These are phyloP conservation scores for Sarocladium strictum DNA, from an alignment of 2,329 filamentous ascomycete genomes.

Conservation along the genomic window DNA sequence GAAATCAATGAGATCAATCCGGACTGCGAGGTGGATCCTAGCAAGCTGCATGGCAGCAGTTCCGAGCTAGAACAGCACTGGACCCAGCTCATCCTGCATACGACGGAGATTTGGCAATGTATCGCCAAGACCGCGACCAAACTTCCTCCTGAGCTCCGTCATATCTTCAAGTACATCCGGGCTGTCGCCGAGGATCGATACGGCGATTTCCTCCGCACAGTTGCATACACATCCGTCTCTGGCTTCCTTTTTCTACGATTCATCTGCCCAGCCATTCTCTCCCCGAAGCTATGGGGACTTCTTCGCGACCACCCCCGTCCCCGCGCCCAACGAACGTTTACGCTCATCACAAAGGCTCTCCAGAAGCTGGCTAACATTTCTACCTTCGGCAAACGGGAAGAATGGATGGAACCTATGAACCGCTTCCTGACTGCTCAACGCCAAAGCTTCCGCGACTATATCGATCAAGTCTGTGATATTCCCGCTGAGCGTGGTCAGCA, in stretches of 20 bases:
- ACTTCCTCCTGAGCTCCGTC: constrained; percentile 74
- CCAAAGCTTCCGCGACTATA: constrained; percentile 76
- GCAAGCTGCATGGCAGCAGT: constrained; percentile 50
- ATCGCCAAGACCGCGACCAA: constrained; percentile 70
- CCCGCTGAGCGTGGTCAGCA: constrained; percentile 62
- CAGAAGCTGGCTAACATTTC: constrained; percentile 89
- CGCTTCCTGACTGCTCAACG: constrained; percentile 72
- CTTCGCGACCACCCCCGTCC: constrained; percentile 75
- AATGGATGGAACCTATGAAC: constrained; percentile 99
- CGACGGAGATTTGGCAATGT: constrained; percentile 77
- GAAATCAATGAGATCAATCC: constrained; percentile 89
- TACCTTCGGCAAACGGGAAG: constrained; percentile 87
- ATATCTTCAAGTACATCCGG: constrained; percentile 84
- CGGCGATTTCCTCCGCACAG: constrained; percentile 83
- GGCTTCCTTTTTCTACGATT: constrained; percentile 93
- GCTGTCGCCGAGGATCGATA: constrained; percentile 93
- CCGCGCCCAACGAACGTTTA: constrained; percentile 80
- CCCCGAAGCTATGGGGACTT: constrained; percentile 87
- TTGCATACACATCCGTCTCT: constrained; percentile 89
- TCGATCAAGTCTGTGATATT: constrained; percentile 81
- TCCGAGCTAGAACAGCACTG: constrained; percentile 81
- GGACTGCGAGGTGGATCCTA: constrained; percentile 93
- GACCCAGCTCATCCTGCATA: constrained; percentile 68
- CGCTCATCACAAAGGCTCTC: constrained; percentile 85
- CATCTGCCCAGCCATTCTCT: constrained; percentile 93